These are phyloP conservation scores for Gnomoniopsis smithogilvyi DNA, from an alignment of 2,329 filamentous ascomycete genomes.

Conservation along the genomic window DNA sequence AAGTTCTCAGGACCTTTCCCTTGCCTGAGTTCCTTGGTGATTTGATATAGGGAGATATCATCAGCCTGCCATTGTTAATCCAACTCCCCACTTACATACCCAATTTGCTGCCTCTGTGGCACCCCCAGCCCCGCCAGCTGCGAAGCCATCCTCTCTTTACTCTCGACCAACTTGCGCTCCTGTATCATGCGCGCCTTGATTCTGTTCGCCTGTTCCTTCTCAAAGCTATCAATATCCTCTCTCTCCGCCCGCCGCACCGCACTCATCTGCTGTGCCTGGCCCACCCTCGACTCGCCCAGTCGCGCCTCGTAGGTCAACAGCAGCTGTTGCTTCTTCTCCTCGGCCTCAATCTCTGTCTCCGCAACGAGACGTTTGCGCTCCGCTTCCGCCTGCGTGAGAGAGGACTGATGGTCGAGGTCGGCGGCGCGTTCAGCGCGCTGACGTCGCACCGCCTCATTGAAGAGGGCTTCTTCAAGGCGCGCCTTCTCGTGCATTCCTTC, in stretches of 20 bases:
- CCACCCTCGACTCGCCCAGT: constrained; percentile 42
- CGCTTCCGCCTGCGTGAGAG: constrained; percentile 43
- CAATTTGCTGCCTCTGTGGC: constrained; percentile 47
- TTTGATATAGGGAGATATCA: background rate
- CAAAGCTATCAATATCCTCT: constrained; percentile 47
- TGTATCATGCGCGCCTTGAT: constrained; percentile 44
- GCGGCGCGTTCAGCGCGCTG: constrained; percentile 33
- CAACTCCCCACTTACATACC: constrained; percentile 52
- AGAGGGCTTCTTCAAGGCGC: constrained; percentile 43
- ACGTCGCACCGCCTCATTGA: constrained; percentile 33
- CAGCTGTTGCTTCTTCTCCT: constrained; percentile 40
- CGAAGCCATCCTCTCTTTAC: constrained; percentile 36
- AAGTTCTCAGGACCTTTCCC: background rate
- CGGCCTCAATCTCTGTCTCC: constrained; percentile 43
- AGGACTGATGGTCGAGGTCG: constrained; percentile 43
- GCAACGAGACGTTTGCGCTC: constrained; percentile 42
- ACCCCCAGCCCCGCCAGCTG: constrained; percentile 30
- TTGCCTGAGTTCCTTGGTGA: too few relatives aligned
- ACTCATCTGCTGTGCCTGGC: constrained; percentile 47
- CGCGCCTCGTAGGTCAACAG: constrained; percentile 47
- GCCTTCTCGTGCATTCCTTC: constrained; percentile 40
- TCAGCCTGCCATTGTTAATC: constrained; percentile 27
- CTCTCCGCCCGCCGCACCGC: constrained; percentile 47
- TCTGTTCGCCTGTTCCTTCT: constrained; percentile 42
- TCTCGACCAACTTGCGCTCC: constrained; percentile 49